These are phyloP conservation scores for Cucurbita argyrosperma DNA, from an alignment of 306 rosid genomes.

Conservation along the genomic window DNA sequence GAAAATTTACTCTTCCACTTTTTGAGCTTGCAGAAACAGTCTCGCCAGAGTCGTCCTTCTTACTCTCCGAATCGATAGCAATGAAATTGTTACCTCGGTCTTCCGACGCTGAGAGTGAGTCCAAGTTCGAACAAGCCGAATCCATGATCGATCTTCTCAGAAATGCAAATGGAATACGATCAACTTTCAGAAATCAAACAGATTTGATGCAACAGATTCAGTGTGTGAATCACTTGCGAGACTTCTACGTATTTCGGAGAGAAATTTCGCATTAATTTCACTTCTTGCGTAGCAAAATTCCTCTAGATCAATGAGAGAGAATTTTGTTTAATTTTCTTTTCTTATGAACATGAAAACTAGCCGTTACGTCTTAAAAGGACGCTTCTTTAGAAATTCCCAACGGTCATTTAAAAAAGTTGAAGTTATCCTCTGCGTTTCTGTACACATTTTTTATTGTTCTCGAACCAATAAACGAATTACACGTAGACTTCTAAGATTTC, in stretches of 20 bases:
- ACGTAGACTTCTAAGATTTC: neutral
- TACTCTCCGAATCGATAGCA: constrained; percentile 16
- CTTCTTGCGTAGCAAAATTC: neutral
- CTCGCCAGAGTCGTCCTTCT: constrained; percentile 10
- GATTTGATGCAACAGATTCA: neutral
- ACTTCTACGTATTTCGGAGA: neutral
- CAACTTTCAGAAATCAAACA: neutral
- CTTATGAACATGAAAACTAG: neutral
- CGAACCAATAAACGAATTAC: neutral
- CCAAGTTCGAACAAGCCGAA: constrained; percentile 37
- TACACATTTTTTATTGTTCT: neutral
- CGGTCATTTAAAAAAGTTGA: constrained; percentile 16
- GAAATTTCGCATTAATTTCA: neutral
- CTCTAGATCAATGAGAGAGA: neutral
- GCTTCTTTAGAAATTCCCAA: constrained; percentile 13
- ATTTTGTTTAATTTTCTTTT: neutral
- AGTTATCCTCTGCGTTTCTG: neutral
- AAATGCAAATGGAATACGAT: neutral
- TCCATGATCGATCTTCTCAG: constrained; percentile 31
- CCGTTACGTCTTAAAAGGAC: constrained; percentile 14
- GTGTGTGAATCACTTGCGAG: neutral
- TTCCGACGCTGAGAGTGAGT: constrained; percentile 24
- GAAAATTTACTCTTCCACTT: constrained; percentile 36
- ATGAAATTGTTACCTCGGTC: constrained; percentile 8
- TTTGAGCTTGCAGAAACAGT: constrained; percentile 32